Percentiles rank a stretch among this genome's conserved stretches.
These are phyloP conservation scores for Laburnicola sp. DNA, from an alignment of 2,329 filamentous ascomycete species.

Conservation along the genomic window DNA sequence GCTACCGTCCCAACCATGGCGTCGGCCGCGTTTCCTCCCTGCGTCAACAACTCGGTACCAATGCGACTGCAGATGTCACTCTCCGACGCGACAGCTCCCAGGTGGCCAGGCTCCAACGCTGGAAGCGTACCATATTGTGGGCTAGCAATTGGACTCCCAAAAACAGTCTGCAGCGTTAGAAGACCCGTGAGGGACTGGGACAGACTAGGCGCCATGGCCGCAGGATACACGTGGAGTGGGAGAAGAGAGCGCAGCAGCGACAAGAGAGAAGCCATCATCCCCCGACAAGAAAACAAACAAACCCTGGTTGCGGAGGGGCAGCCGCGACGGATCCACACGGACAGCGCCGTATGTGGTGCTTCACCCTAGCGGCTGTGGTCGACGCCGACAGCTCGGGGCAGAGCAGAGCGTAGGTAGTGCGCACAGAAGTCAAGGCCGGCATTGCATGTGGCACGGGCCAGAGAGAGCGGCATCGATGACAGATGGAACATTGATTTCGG, in stretches of 20 bases:
- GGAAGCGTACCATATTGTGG: slow-evolving; percentile 18
- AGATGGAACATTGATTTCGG: too few relatives aligned
- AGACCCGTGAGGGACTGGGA: slow-evolving; percentile 28
- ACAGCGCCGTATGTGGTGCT: too few relatives aligned
- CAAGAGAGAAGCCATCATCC: slow-evolving; percentile 4
- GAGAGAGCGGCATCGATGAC: too few relatives aligned
- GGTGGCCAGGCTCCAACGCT: slow-evolving; percentile 25
- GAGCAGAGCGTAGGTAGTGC: too few relatives aligned
- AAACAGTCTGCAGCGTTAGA: slow-evolving; percentile 31
- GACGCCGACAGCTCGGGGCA: too few relatives aligned
- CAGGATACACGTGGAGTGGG: slow-evolving; percentile 12
- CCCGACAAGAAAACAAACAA: background rate
- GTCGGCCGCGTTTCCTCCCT: slow-evolving; percentile 57
- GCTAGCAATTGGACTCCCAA: slow-evolving; percentile 29
- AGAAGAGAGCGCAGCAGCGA: slow-evolving; percentile 14
- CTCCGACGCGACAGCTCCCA: slow-evolving; percentile 54
- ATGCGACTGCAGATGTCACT: slow-evolving; percentile 51
- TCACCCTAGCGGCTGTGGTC: too few relatives aligned
- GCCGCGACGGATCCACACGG: too few relatives aligned
- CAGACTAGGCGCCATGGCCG: slow-evolving; percentile 27
- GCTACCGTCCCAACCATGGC: slow-evolving; percentile 52
- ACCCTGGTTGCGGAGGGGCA: too few relatives aligned
- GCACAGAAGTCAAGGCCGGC: too few relatives aligned
- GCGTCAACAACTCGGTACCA: slow-evolving; percentile 50
- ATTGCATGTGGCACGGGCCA: too few relatives aligned